These are phyloP conservation scores for Blepharisma japonicum DNA, from an alignment of 73 alveolate species.

Conservation along the genomic window DNA sequence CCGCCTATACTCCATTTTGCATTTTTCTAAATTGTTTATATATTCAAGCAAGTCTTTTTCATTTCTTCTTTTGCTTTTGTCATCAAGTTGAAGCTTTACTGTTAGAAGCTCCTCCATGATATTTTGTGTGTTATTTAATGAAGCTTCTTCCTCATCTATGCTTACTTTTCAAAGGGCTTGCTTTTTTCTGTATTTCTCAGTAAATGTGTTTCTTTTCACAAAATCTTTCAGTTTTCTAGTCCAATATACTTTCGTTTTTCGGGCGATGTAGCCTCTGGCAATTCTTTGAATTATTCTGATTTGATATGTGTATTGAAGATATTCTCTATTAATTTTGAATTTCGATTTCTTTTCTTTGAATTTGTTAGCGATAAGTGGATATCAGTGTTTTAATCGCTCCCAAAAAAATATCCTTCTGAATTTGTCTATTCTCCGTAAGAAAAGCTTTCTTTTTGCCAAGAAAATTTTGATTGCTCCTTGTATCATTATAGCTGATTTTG, in stretches of 20 bases:
- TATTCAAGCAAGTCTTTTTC: too few relatives aligned
- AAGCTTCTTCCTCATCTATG: too few relatives aligned
- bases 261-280: neutral
- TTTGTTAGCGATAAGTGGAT: neutral
- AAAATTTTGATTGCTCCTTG: neutral
- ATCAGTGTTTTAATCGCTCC: conserved; percentile 10
- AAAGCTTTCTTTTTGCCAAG: neutral
- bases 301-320: neutral
- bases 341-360: conserved; percentile 5
- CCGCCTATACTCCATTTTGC: too few relatives aligned
- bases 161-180: too few relatives aligned
- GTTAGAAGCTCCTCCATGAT: too few relatives aligned
- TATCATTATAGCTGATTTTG: neutral
- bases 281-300: neutral
- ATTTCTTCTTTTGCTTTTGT: too few relatives aligned
- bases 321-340: neutral
- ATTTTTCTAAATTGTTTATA: too few relatives aligned
- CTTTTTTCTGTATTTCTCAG: neutral
- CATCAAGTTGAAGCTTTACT: too few relatives aligned
- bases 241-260: conserved; percentile 17
- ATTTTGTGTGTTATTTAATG: too few relatives aligned
- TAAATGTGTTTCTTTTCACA: neutral
- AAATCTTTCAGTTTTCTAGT: neutral
- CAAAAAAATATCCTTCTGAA: neutral
- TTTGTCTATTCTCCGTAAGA: neutral